phyloP scores from a whole-genome alignment of 352 stramenopile genomes.

The Pythium coloratum region DNA sequence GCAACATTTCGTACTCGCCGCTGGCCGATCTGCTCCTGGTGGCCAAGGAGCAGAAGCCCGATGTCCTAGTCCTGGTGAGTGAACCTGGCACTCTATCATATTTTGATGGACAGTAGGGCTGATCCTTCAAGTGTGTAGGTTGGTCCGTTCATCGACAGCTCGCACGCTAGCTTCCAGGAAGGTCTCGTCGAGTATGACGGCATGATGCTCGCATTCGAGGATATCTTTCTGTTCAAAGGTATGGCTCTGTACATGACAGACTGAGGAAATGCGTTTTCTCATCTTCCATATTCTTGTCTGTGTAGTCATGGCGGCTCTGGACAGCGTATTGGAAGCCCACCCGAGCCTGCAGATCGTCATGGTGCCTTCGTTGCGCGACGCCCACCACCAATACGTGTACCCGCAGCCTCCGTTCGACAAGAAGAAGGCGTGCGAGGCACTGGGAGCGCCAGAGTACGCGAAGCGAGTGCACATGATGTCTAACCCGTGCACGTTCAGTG shows the following conservation, averaged over 20 bases:
- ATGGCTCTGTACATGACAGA: neutral
- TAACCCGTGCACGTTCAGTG: slow-evolving; percentile 94
- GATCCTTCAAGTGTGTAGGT: slow-evolving; percentile 40
- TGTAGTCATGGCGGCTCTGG: slow-evolving; percentile 72
- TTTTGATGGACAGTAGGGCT: neutral
- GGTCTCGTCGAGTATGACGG: slow-evolving; percentile 77
- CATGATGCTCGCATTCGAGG: slow-evolving; percentile 84
- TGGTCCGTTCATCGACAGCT: slow-evolving; percentile 96
- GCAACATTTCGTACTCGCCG: slow-evolving; percentile 94
- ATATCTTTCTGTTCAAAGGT: slow-evolving; percentile 88
- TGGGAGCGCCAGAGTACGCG: slow-evolving; percentile 52
- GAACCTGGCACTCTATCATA: neutral
- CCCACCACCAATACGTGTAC: slow-evolving; percentile 94
- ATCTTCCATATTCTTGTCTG: neutral
- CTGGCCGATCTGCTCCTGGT: slow-evolving; percentile 92
- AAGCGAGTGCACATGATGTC: slow-evolving; percentile 93
- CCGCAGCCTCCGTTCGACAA: slow-evolving; percentile 93
- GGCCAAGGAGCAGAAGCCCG: slow-evolving; percentile 78
- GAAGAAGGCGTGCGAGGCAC: slow-evolving; percentile 75
- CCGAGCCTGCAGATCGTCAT: slow-evolving; percentile 88
- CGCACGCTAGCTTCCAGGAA: slow-evolving; percentile 88
- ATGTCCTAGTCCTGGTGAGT: slow-evolving; percentile 93
- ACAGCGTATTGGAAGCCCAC: slow-evolving; percentile 61
- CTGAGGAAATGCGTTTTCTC: neutral
- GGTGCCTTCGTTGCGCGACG: slow-evolving; percentile 95